phyloP scores from a whole-genome alignment of 306 rosid species.

The Mimosa pudica region DNA sequence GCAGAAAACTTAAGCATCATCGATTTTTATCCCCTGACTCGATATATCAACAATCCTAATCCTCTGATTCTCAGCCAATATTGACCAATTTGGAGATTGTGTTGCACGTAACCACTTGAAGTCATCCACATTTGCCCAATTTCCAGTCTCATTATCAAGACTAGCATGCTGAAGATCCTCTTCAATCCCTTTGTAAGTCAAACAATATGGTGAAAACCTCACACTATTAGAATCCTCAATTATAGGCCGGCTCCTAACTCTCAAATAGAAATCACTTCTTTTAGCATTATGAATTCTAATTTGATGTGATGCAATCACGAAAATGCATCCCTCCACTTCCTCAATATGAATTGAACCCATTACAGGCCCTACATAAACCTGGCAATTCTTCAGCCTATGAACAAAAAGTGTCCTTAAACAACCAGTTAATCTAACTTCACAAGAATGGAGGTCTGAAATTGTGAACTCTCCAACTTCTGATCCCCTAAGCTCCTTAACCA shows the following conservation, averaged over 20 bases:
- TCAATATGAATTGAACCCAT: slow-evolving; percentile 70
- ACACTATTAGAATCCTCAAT: slow-evolving; percentile 65
- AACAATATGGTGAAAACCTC: slow-evolving; percentile 77
- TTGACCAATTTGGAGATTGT: slow-evolving; percentile 85
- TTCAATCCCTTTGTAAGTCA: slow-evolving; percentile 66
- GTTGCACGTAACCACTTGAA: slow-evolving; percentile 75
- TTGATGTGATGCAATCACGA: slow-evolving; percentile 81
- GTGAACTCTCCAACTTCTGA: slow-evolving; percentile 75
- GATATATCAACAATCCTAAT: slow-evolving; percentile 47
- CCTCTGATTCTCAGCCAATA: slow-evolving; percentile 76
- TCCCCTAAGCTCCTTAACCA: slow-evolving; percentile 52
- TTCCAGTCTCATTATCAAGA: slow-evolving; percentile 67
- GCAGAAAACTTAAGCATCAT: slow-evolving; percentile 36
- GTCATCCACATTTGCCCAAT: slow-evolving; percentile 91
- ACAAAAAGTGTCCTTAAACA: slow-evolving; percentile 67
- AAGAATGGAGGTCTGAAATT: slow-evolving; percentile 76
- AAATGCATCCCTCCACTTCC: slow-evolving; percentile 66
- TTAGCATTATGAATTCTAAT: slow-evolving; percentile 80
- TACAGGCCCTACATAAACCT: slow-evolving; percentile 70
- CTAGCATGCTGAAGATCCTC: slow-evolving; percentile 65
- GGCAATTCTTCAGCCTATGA: slow-evolving; percentile 67
- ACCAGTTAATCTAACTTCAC: slow-evolving; percentile 77
- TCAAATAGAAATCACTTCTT: slow-evolving; percentile 64
- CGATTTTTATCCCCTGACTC: slow-evolving; percentile 7
- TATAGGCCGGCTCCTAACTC: slow-evolving; percentile 92